Evolutionary conservation across 1,284 basidiomycete species (phyloP), one percentile per base, ranked within the genome.

Genomic region (Cerrena zonata): DNA sequence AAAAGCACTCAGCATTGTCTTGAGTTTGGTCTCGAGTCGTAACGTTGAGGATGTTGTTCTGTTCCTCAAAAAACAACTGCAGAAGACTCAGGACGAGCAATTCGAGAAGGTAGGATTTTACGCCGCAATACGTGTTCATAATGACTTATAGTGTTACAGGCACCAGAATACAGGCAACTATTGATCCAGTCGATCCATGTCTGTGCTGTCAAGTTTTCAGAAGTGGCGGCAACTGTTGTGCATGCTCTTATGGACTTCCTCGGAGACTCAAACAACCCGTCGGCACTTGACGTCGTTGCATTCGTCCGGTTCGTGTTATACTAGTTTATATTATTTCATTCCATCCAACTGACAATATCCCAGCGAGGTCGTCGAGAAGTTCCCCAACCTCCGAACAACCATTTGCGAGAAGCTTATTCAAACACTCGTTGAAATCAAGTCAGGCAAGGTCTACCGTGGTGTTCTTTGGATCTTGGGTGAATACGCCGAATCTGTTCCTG

Each of bases 181-280:
- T 82, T 99, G 55, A 98, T 99, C 60, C 94, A 98, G 69, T 94
- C 90, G 46, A 97, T 99, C 60, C 96, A 99, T 68, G 80, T 96
- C 47, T 95, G 92, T 61, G 95, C 95, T 5, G 89, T 98, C 77
- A 91, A 89, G 62, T 98, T 97, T 76, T 94, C 92, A n/a, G 95
- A 99, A 68, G 91, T 99, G 13, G 95, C 95, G 2, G 90, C 91
- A 3, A 94, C 89, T 58, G 95, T 99, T 44, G 94, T 99, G 0
- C 91, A 95, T 60, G 94, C 94, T 2, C 78, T 99, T 48, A 96
- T 99, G 92, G 94, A 98, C 64, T 99, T 99, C 82, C 80, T 99
- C 36, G 92, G 94, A 25, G 95, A 99, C 71, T 87, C 91, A 4
- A 94, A 87, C 73, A 97, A 96, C 72, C 89, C 94, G 1, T 92